Evolutionary conservation across 2,329 filamentous ascomycete species (phyloP).

Genomic region (Phaeomoniella chlamydospora): DNA sequence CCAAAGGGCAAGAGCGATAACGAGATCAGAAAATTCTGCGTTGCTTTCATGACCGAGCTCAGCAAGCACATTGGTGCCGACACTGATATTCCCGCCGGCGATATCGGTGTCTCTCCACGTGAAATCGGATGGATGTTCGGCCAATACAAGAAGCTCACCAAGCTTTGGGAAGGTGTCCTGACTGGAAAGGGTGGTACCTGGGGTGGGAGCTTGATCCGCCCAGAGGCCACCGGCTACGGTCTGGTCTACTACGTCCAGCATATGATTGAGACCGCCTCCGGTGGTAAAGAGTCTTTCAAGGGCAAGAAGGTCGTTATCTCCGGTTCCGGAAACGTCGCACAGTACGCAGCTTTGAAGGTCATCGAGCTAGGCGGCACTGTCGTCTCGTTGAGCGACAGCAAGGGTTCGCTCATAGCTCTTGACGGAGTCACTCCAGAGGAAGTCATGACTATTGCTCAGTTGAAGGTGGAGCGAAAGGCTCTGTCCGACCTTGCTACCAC

Average conservation of each 20-base stretch:
- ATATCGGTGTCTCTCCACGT: conserved; percentile 83
- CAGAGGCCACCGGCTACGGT: conserved; percentile 93
- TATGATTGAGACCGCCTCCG: conserved; percentile 78
- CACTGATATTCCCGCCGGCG: conserved; percentile 90
- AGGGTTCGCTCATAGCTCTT: conserved; percentile 67
- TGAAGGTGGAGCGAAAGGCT: conserved; percentile 79
- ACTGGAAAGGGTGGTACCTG: conserved; percentile 89
- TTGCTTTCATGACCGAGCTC: conserved; percentile 89
- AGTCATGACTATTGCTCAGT: conserved; percentile 59
- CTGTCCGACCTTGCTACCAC: conserved; percentile 56
- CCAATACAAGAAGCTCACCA: conserved; percentile 74
- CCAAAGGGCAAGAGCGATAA: conserved; percentile 96
- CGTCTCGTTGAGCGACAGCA: conserved; percentile 84
- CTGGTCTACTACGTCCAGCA: conserved; percentile 92
- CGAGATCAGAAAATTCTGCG: conserved; percentile 96
- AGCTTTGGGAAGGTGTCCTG: conserved; percentile 89
- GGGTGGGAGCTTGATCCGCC: conserved; percentile 88
- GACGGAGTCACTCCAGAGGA: conserved; percentile 65
- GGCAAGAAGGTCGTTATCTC: conserved; percentile 94
- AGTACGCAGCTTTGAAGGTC: conserved; percentile 91
- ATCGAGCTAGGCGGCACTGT: conserved; percentile 92
- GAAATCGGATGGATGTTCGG: conserved; percentile 95
- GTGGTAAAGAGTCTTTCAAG: conserved; percentile 66
- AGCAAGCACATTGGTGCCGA: conserved; percentile 92
- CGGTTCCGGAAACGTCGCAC: conserved; percentile 92